Evolutionary conservation across 306 rosid genomes (phyloP), one percentile per base, ranked within the genome.

Genomic region (Trifolium repens): DNA sequence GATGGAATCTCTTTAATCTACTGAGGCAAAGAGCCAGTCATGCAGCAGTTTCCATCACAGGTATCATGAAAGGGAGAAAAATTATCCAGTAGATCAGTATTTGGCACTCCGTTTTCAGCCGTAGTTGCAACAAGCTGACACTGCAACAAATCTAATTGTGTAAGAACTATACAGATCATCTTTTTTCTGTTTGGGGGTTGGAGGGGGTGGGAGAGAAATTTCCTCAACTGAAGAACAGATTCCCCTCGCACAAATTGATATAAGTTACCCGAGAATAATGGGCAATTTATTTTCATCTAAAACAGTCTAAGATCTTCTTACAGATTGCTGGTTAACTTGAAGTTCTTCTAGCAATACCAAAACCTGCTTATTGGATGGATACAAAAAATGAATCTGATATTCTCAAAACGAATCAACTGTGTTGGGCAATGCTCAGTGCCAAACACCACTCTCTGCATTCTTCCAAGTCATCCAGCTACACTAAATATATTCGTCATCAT

Each of bases 341-440:
- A 60, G 57, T 79, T 53, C 59, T 73, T 52, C 81, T 57, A 77
- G 78, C 83, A 71, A 70, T 26, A 79, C 75, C 80, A 79, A 67
- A 78, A 68, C 83, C 85, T 80, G 74, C 86, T 83, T 89, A 88
- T 77, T 85, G 82, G 82, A 75, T 73, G 82, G 69, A 82, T 82
- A 79, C 87, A 78, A 80, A 69, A 71, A 88, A 80, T 53, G 73
- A 81, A 69, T 43, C 44, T 59, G 72, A 69, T 71, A 55, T 62
- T 71, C 52, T 78, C 83, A 73, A 83, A 68, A 79, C 47, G 50
- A 69, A 63, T 82, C 85, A 39, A 67, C 19, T 57, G 68, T 66
- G 80, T 70, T 44, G 59, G 73, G 32, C 71, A 60, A 44, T 65
- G 52, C 62, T 60, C 19, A 10, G 74, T 69, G 71, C 61, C 83